Base-by-base conservation (phyloP, 257 asterid species). In the Nicotiana benthamiana region DNA sequence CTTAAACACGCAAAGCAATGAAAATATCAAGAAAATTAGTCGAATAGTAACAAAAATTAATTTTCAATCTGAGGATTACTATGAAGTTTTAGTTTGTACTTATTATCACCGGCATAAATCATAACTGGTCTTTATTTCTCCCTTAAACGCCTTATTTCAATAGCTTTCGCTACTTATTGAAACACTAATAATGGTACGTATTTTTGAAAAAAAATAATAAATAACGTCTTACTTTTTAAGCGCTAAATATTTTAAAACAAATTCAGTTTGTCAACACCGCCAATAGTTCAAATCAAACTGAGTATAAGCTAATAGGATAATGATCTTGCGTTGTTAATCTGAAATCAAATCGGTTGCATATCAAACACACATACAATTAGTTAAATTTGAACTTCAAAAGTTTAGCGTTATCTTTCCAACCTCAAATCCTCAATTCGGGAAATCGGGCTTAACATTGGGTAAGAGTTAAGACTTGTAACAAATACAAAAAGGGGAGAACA, bases 1-100 rank as follows among this genome's bases (percentile, higher is more conserved):
- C 89, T 81, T 80, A 82, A 67, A 9, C 85, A 60, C 62, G 52
- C n/a, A 34, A 52, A 79, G 46, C 46, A 65, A 56, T 67, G 67
- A 59, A 1, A 62, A 64, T 1, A 18, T 81, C 68, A 32, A 32
- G 30, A 5, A 80, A 76, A 80, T 79, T 75, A 16, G 28, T 18
- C 2, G 18, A 57, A 32, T 20, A 52, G n/a, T 7, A 54, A 26
- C 30, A 60, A 43, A 6, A 3, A 54, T n/a, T 3, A 28, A 28
- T 40, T 40, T 75, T 53, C 48, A n/a, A 54, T 54, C 7, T 54
- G n/a, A 53, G 22, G 9, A 54, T 20, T 40, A 51, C 17, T 51
- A 51, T 13, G 56, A 17, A 51, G 56, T 51, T 51, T 51, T 51
- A 51, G 1, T 15, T 51, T 51, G 6, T 51, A 13, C 16, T 48